A percentile compares a stretch with the other conserved stretches of the same genome.
These are phyloP conservation scores for Radiomyces spectabilis DNA, from an alignment of 192 early-diverging fungal species.

Conservation along the genomic window DNA sequence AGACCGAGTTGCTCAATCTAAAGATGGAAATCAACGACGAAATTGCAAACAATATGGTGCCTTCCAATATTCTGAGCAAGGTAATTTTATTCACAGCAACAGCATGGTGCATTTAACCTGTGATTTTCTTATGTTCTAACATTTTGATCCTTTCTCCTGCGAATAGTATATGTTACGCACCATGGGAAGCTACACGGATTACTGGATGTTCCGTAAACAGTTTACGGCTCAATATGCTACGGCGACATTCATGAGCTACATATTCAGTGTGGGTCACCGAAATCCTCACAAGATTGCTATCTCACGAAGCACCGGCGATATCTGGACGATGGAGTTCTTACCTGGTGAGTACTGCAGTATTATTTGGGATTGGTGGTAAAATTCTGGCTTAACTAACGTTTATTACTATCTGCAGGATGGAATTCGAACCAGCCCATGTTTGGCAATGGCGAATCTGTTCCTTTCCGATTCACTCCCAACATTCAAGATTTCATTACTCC, in stretches of 20 bases:
- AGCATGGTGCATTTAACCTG: background rate
- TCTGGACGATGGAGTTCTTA: slow-evolving; percentile 82
- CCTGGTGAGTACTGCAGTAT: slow-evolving; percentile 46
- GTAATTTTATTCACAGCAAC: slow-evolving; percentile 34
- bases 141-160: background rate
- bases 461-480: slow-evolving; percentile 97
- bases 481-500: slow-evolving; percentile 93
- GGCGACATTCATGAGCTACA: slow-evolving; percentile 85
- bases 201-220: slow-evolving; percentile 92
- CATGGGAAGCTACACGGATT: slow-evolving; percentile 76
- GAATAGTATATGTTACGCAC: slow-evolving; percentile 68
- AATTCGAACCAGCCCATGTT: slow-evolving; percentile 37
- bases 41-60: slow-evolving; percentile 78
- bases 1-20: slow-evolving; percentile 63
- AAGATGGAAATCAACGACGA: slow-evolving; percentile 86
- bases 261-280: slow-evolving; percentile 82
- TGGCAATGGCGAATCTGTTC: slow-evolving; percentile 79
- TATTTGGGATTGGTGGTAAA: no score
- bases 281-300: slow-evolving; percentile 85
- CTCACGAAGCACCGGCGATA: slow-evolving; percentile 75
- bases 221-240: slow-evolving; percentile 89
- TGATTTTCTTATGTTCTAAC: background rate
- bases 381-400: background rate
- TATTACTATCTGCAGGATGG: slow-evolving; percentile 32
- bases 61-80: slow-evolving; percentile 75